These are phyloP conservation scores for Erysimum cheiri DNA, from an alignment of 441 rosid species.

Conservation along the genomic window DNA sequence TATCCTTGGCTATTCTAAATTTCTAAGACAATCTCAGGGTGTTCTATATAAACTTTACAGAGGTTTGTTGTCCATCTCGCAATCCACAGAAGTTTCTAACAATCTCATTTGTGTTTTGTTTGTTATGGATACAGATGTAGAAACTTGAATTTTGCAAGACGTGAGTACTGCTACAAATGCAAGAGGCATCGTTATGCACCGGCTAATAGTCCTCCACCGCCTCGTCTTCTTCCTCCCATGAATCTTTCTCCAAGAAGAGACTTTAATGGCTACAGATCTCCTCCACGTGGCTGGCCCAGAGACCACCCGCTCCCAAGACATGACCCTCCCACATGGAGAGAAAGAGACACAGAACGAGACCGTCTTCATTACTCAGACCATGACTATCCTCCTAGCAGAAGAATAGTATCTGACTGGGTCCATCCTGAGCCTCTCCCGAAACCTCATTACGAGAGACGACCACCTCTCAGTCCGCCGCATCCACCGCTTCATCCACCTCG, in stretches of 20 bases:
- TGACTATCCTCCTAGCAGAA: conserved; percentile 61
- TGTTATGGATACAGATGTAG: conserved; percentile 58
- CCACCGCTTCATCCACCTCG: conserved; percentile 52
- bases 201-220: conserved; percentile 58
- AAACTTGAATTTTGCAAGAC: conserved; percentile 88
- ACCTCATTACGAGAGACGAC: conserved; percentile 59
- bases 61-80: conserved; percentile 2
- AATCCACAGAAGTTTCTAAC: neutral
- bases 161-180: conserved; percentile 80
- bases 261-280: conserved; percentile 67
- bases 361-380: conserved; percentile 59
- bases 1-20: conserved; percentile 27
- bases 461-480: conserved; percentile 56
- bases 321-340: conserved; percentile 54
- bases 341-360: conserved; percentile 61
- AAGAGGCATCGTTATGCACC: conserved; percentile 65
- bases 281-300: conserved; percentile 73
- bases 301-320: conserved; percentile 70
- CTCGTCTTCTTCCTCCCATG: conserved; percentile 62
- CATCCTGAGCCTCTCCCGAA: conserved; percentile 63
- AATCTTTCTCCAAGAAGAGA: conserved; percentile 68
- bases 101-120: neutral
- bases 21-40: neutral
- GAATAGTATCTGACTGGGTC: conserved; percentile 55
- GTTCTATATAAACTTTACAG: neutral